Base-by-base conservation (phyloP, 139 green algal genomes). In the Chlamydomonas asymmetrica region DNA sequence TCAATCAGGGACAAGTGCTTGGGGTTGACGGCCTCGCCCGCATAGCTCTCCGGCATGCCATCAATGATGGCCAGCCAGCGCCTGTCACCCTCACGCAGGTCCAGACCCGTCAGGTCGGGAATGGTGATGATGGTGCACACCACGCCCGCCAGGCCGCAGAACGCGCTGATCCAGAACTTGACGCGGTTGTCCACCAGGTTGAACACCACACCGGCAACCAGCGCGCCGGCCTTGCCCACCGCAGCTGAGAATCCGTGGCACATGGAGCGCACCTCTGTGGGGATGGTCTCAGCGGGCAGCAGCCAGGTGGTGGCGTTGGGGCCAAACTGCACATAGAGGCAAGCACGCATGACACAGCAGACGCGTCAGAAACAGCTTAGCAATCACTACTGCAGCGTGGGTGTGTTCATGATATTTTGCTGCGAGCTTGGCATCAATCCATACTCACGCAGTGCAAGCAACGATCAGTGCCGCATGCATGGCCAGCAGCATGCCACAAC, bases 271-370 rank as follows among this genome's bases (percentile, higher is more conserved):
- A 78, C 9, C 70, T 76, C 70, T 9, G 70, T 76, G 57, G 70
- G 70, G 3, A 57, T 40, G 23, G 68, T 56, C 70, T 76, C 70
- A 10, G 70, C 70, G 40, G 70, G 70, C 57, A 76, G 70, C 40
- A 76, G 70, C 70, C 70, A 76, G 40, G 70, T 76, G 40, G 70
- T 76, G 57, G 70, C 70, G 70, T 76, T 76, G n/a, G 70, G 70
- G 0, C 70, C 70, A 8, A 66, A 76, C 59, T 76, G 91, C 76
- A 88, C 89, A 79, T 84, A 96, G 85, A 94, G 95, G 27, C 71
- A 88, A 18, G 74, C n/a, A n/a, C n/a, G n/a, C n/a, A n/a, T n/a
- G n/a, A n/a, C n/a, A n/a, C n/a, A n/a, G n/a, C n/a, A n/a, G n/a
- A n/a, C n/a, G n/a, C n/a, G n/a, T n/a, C n/a, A n/a, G n/a, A n/a